Evolutionary conservation across 495 filamentous ascomycete species (phyloP).

Genomic region (Saxophila tyrrhenica): DNA sequence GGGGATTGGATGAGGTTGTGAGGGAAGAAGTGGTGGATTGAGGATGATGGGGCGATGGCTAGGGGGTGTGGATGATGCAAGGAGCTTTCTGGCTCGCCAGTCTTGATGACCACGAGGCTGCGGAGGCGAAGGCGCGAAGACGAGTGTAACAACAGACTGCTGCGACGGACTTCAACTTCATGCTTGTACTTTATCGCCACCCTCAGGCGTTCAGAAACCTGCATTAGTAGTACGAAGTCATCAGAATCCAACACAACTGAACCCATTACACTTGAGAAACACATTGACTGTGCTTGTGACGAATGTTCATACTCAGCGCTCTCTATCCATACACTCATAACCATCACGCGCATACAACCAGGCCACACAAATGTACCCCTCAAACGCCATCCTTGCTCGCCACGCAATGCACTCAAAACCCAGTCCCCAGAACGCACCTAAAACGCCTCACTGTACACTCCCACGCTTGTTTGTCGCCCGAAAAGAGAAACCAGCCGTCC

Average conservation of each 20-base stretch:
- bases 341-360: neutral
- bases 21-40: constrained; percentile 52
- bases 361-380: neutral
- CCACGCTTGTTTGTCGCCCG: no score
- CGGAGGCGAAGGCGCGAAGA: neutral
- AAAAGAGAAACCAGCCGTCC: neutral
- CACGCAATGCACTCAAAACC: neutral
- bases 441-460: neutral
- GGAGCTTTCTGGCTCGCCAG: neutral
- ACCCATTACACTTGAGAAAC: neutral
- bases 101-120: neutral
- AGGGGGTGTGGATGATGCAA: neutral
- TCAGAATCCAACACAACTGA: neutral
- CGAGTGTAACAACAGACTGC: neutral
- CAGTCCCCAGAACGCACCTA: no score
- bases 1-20: constrained; percentile 86
- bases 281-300: neutral
- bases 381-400: neutral
- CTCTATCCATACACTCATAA: neutral
- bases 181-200: neutral
- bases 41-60: neutral
- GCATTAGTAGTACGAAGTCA: neutral
- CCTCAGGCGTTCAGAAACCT: neutral
- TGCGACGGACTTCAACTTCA: no score
- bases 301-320: neutral